phyloP scores from a whole-genome alignment of 1,284 basidiomycete genomes.

The Bondarzewia mesenterica region DNA sequence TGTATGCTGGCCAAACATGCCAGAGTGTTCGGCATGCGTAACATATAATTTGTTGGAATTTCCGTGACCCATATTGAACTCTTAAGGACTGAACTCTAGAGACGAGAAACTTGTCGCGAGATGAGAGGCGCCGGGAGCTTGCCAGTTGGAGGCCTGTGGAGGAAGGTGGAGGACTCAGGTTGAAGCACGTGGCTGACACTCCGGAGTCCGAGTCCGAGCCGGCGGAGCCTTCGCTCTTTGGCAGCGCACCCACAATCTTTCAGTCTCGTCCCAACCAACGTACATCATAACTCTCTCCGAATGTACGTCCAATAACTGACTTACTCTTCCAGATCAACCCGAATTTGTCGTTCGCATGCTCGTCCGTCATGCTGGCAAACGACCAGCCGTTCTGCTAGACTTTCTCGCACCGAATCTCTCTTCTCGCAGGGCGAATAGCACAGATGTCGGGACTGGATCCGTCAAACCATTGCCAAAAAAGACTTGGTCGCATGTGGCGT shows the following conservation, averaged over 20 bases:
- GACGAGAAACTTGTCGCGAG: too few species aligned
- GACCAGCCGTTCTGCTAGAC: constrained; percentile 16
- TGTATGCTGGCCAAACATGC: constrained; percentile 69
- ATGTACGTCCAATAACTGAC: neutral
- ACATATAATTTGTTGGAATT: constrained; percentile 82
- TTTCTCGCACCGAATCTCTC: constrained; percentile 17
- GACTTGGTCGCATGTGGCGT: neutral
- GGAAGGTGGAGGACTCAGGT: too few species aligned
- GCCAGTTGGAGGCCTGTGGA: too few species aligned
- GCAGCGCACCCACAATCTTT: too few species aligned
- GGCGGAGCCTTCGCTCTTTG: too few species aligned
- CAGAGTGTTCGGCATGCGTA: constrained; percentile 78
- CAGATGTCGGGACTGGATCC: neutral
- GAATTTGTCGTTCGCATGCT: constrained; percentile 12
- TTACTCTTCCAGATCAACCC: neutral
- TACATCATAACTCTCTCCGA: neutral
- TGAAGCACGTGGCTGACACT: too few species aligned
- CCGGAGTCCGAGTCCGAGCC: too few species aligned
- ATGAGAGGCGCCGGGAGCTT: too few species aligned
- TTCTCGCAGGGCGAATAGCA: neutral
- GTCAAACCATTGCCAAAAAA: neutral
- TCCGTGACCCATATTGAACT: constrained; percentile 66
- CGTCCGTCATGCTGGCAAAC: constrained; percentile 8
- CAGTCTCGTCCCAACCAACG: too few species aligned
- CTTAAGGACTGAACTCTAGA: too few species aligned